Evolutionary conservation across 116 monocot species (phyloP).

Genomic region (Zostera marina): DNA sequence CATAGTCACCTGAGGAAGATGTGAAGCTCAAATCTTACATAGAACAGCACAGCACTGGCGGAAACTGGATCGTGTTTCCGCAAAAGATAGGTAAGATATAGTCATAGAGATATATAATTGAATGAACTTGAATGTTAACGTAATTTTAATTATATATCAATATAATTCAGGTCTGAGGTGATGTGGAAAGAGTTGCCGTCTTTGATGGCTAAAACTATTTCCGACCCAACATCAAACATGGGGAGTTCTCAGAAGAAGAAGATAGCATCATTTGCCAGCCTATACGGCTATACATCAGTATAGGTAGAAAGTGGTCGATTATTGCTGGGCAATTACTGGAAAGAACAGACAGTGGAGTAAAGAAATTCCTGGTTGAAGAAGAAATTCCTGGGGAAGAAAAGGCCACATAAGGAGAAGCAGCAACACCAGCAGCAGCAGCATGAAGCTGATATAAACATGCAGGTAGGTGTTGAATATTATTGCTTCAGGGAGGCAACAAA

Average conservation of each 20-base stretch:
- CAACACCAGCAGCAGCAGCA: no score
- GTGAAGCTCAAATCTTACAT: conserved; percentile 71
- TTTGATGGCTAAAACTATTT: conserved; percentile 80
- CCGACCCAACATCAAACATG: conserved; percentile 36
- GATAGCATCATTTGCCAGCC: conserved; percentile 26
- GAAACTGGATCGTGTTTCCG: conserved; percentile 79
- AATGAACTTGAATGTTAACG: neutral
- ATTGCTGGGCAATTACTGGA: no score
- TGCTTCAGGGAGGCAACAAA: no score
- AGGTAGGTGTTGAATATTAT: no score
- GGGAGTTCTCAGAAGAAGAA: conserved; percentile 28
- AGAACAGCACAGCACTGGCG: conserved; percentile 67
- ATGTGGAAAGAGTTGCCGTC: conserved; percentile 54
- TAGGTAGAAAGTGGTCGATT: no score
- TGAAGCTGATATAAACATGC: no score
- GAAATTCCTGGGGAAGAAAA: no score
- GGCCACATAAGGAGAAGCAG: no score
- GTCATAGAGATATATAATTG: neutral
- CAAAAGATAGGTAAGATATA: conserved; percentile 52
- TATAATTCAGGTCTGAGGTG: conserved; percentile 14
- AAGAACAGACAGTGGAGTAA: no score
- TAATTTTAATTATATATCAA: neutral
- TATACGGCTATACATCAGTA: conserved; percentile 3
- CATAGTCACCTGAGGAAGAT: conserved; percentile 78
- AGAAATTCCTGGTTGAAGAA: no score